Evolutionary conservation across 352 stramenopile species (phyloP).

Genomic region (Pythium myriotylum): DNA sequence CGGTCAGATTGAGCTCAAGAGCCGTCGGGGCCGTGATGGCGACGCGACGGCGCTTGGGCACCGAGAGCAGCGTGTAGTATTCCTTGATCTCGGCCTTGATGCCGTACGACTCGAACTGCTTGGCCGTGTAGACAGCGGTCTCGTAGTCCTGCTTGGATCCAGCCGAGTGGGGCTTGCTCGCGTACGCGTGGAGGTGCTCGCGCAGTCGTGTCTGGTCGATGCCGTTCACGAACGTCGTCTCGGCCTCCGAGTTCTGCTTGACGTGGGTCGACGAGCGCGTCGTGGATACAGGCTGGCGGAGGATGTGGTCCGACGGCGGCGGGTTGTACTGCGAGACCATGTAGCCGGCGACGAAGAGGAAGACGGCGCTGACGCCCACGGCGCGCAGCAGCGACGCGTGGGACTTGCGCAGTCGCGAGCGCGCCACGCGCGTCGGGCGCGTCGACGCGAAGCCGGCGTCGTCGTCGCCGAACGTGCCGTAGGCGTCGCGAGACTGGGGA

Average conservation of each 20-base stretch:
- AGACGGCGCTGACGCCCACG: constrained; percentile 30
- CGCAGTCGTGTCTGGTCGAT: constrained; percentile 32
- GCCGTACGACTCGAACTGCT: constrained; percentile 31
- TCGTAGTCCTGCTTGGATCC: constrained; percentile 57
- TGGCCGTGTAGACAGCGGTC: constrained; percentile 53
- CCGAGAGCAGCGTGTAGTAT: constrained; percentile 62
- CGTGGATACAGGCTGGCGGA: neutral
- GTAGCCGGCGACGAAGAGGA: constrained; percentile 38
- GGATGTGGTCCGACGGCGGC: neutral
- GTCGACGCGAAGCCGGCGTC: constrained; percentile 1
- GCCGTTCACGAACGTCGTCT: constrained; percentile 34
- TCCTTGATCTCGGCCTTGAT: constrained; percentile 46
- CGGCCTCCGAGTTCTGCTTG: constrained; percentile 4
- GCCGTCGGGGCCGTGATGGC: constrained; percentile 45
- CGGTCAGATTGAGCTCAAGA: constrained; percentile 57
- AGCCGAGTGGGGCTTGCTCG: constrained; percentile 41
- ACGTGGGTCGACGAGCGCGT: neutral
- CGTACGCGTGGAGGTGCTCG: constrained; percentile 49
- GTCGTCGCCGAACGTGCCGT: constrained; percentile 48
- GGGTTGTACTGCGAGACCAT: constrained; percentile 22
- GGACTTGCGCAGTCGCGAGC: constrained; percentile 5
- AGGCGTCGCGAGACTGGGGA: constrained; percentile 31
- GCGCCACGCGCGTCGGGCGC: neutral
- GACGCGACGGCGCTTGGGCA: constrained; percentile 47
- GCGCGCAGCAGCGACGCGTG: constrained; percentile 7